A percentile compares a stretch with the other conserved stretches of the same genome.
phyloP scores from a whole-genome alignment of 1,284 basidiomycete species.

The Ustilago sp. region DNA sequence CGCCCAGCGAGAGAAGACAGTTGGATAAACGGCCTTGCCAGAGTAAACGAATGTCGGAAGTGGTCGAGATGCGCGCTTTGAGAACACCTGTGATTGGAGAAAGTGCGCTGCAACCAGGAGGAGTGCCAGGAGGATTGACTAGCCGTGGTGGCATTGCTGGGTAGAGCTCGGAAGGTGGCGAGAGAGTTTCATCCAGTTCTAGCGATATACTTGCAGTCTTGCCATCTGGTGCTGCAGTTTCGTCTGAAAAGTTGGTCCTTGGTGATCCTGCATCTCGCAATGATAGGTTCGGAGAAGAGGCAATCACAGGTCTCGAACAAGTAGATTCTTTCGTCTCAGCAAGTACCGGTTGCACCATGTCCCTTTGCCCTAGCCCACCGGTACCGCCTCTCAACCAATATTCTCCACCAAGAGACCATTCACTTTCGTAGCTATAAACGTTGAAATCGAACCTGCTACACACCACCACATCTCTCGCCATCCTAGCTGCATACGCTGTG shows the following conservation, averaged over 20 bases:
- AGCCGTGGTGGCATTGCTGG: not conserved
- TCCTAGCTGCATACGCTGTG: conserved; percentile 87
- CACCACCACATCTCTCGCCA: conserved; percentile 86
- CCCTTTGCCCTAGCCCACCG: not conserved
- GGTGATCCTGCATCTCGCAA: not conserved
- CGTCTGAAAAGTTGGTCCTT: not conserved
- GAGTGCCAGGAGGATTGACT: not conserved
- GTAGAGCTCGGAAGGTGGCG: too few relatives aligned
- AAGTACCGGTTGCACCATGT: not conserved
- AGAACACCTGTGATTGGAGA: conserved; percentile 81
- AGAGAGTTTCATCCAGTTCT: not conserved
- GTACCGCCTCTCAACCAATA: conserved; percentile 53
- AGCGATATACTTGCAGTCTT: not conserved
- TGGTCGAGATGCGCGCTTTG: conserved; percentile 86
- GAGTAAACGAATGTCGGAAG: conserved; percentile 80
- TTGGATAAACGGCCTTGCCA: conserved; percentile 94
- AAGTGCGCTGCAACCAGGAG: not conserved
- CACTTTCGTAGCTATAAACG: conserved; percentile 94
- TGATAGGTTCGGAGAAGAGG: not conserved
- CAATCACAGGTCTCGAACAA: not conserved
- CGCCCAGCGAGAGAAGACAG: conserved; percentile 87
- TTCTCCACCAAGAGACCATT: conserved; percentile 81
- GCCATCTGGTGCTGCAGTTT: not conserved
- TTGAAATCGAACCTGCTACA: conserved; percentile 96
- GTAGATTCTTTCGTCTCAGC: too few relatives aligned